A percentile compares a stretch with the other conserved stretches of the same genome.
phyloP scores from a whole-genome alignment of 208 protist species.

The Trypanosoma mega region DNA sequence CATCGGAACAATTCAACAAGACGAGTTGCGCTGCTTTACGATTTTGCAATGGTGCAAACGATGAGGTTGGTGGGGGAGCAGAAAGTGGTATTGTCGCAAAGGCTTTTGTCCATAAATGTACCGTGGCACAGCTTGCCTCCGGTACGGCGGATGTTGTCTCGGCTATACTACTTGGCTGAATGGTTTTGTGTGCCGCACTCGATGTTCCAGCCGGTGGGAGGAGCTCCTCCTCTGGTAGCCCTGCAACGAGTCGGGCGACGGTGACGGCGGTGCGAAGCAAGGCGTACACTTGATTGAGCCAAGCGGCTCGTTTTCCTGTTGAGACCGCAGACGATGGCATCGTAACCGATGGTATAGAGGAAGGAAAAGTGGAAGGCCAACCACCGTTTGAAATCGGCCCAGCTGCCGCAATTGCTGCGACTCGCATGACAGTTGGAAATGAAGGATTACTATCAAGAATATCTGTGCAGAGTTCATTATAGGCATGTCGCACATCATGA shows the following conservation, averaged over 20 bases:
- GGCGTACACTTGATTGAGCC: conserved; percentile 30
- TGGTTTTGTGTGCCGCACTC: conserved; percentile 8
- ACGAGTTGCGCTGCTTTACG: conserved; percentile 21
- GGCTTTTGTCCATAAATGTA: conserved; percentile 5
- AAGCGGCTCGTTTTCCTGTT: conserved; percentile 15
- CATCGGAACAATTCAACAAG: conserved; percentile 78
- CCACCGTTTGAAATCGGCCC: conserved; percentile 4
- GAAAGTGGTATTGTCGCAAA: conserved; percentile 4
- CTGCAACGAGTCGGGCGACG: conserved; percentile 46
- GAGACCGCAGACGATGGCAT: background rate
- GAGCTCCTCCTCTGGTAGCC: conserved; percentile 40
- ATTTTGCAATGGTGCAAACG: conserved; percentile 18
- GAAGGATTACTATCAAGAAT: conserved; percentile 29
- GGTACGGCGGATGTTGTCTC: too few relatives aligned
- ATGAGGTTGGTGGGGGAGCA: background rate
- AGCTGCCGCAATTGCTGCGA: conserved; percentile 22
- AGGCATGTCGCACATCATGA: conserved; percentile 35
- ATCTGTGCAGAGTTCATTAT: conserved; percentile 26
- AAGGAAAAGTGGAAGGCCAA: background rate
- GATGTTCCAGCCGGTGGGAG: conserved; percentile 36
- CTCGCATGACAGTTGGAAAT: conserved; percentile 11
- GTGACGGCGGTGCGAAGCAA: conserved; percentile 45
- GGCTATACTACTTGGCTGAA: background rate
- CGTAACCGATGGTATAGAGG: background rate
- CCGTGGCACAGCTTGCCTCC: too few relatives aligned